A percentile compares a stretch with the other conserved stretches of the same genome.
These are phyloP conservation scores for Allium sativum DNA, from an alignment of 106 monocot species.

Conservation along the genomic window DNA sequence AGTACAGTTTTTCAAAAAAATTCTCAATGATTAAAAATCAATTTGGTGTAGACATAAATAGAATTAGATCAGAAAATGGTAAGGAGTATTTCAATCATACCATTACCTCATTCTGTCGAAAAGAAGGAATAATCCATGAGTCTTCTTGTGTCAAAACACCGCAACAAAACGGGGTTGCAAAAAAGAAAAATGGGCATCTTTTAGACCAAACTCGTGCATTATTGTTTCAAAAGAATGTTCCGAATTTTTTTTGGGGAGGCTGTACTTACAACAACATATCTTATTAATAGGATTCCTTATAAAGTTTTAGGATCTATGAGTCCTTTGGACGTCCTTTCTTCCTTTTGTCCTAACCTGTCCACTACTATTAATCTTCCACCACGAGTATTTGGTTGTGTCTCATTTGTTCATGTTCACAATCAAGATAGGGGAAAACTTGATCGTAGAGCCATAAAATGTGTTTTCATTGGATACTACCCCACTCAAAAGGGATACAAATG, in stretches of 20 bases:
- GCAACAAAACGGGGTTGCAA: slow-evolving; percentile 5
- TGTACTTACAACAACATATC: not conserved
- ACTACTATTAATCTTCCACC: slow-evolving; percentile 6
- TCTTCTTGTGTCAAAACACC: slow-evolving; percentile 3
- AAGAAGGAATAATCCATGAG: slow-evolving; percentile 6
- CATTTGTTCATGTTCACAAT: slow-evolving; percentile 5
- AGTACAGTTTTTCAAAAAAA: not conserved
- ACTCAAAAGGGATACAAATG: slow-evolving; percentile 6
- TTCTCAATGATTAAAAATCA: not conserved
- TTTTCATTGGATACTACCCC: not conserved
- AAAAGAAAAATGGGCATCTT: slow-evolving; percentile 7
- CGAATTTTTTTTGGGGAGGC: not conserved
- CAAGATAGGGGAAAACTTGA: slow-evolving; percentile 2
- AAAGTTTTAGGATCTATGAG: slow-evolving; percentile 1
- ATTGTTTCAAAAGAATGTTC: not conserved
- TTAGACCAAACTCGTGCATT: not conserved
- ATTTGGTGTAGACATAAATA: not conserved
- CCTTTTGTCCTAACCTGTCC: not conserved
- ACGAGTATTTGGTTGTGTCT: slow-evolving; percentile 7
- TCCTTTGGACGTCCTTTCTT: not conserved
- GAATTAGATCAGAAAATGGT: not conserved
- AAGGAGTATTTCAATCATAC: slow-evolving; percentile 4
- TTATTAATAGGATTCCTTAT: not conserved
- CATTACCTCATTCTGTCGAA: not conserved
- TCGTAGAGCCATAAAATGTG: not conserved